These are phyloP conservation scores for Penicillium hordei DNA, from an alignment of 2,329 filamentous ascomycete species.

Conservation along the genomic window DNA sequence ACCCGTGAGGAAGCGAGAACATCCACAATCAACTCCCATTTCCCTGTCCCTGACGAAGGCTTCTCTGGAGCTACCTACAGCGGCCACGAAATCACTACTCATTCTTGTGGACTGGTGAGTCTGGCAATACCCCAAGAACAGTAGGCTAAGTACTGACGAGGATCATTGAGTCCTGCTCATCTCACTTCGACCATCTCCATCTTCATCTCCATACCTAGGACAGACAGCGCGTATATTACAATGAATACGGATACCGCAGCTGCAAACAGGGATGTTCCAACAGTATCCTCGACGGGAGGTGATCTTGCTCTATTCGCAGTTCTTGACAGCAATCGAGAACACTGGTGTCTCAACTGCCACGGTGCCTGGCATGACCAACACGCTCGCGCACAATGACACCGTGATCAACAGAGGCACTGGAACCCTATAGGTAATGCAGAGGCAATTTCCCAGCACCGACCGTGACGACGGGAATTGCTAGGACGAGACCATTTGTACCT, in stretches of 20 bases:
- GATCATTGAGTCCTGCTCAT: neutral
- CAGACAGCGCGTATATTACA: neutral
- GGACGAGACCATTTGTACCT: neutral
- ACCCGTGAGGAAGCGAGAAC: neutral
- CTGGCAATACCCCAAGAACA: neutral
- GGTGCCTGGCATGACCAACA: neutral
- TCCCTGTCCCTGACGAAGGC: neutral
- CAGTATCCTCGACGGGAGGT: neutral
- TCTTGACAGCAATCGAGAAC: neutral
- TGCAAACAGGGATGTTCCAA: neutral
- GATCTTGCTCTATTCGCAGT: neutral
- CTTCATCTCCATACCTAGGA: neutral
- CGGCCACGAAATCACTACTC: neutral
- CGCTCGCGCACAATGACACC: neutral
- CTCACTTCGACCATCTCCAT: too few species aligned
- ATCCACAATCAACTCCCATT: neutral
- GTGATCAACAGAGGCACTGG: too few species aligned
- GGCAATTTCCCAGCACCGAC: neutral
- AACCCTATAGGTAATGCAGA: too few species aligned
- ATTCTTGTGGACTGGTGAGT: neutral
- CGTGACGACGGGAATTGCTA: neutral
- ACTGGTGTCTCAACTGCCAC: neutral
- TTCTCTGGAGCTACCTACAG: neutral
- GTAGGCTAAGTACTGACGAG: neutral
- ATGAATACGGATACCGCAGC: neutral